Percentiles rank a stretch among this genome's conserved stretches.
Conservation (phyloP, 2,329 filamentous ascomycete species). For the Fusarium beomiforme region DNA sequence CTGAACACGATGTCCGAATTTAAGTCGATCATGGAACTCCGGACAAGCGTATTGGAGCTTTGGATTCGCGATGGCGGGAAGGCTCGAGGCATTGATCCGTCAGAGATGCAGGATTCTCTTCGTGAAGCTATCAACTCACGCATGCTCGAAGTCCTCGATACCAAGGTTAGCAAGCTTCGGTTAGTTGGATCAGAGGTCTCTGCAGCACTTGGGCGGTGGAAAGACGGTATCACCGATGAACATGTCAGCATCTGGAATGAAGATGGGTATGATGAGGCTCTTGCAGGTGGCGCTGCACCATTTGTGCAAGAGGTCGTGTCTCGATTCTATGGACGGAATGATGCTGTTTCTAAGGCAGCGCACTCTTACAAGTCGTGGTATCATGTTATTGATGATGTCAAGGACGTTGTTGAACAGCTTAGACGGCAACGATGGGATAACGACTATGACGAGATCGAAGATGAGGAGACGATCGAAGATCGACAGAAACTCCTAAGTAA, state of each 20-base stretch:
- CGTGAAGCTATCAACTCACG: constrained; percentile 75
- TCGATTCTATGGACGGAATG: constrained; percentile 77
- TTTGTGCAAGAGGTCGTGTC: constrained; percentile 78
- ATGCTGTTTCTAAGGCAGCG: constrained; percentile 70
- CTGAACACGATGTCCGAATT: constrained; percentile 72
- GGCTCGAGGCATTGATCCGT: constrained; percentile 72
- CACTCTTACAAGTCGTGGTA: constrained; percentile 78
- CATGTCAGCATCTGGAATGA: constrained; percentile 73
- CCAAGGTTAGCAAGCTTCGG: constrained; percentile 71
- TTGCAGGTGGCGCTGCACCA: constrained; percentile 69
- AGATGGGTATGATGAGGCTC: constrained; percentile 70
- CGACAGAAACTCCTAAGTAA: constrained; percentile 75
- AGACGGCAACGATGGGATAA: constrained; percentile 79
- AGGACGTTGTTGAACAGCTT: constrained; percentile 70
- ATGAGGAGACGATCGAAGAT: constrained; percentile 74
- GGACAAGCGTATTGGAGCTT: constrained; percentile 75
- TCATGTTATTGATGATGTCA: constrained; percentile 74
- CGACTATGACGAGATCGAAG: constrained; percentile 77
- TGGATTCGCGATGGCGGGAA: constrained; percentile 78
- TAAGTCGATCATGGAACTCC: constrained; percentile 73
- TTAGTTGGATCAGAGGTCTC: constrained; percentile 73
- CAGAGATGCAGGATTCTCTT: constrained; percentile 74
- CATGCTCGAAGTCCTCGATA: constrained; percentile 70
- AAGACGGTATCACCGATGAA: constrained; percentile 60
- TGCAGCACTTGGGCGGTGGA: constrained; percentile 69